Evolutionary conservation across 78 protist genomes (phyloP).

Genomic region (Bigelowiella natans): DNA sequence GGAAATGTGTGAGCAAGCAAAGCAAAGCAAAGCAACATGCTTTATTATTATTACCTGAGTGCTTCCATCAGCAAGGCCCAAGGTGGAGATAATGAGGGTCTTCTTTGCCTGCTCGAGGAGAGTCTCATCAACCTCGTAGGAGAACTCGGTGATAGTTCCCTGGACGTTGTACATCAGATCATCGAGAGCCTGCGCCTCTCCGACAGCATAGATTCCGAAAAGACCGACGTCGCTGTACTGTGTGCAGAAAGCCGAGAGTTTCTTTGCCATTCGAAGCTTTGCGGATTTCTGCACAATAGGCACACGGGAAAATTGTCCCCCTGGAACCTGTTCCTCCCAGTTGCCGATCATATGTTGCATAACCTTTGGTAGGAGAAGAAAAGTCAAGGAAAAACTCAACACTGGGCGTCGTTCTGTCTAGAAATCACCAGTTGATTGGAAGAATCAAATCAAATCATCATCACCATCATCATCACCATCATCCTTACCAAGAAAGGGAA

Average conservation of each 20-base stretch:
- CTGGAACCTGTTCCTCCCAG: constrained; percentile 56
- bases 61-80: not conserved
- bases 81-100: not conserved
- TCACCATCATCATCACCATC: too few relatives aligned
- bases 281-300: not conserved
- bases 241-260: constrained; percentile 63
- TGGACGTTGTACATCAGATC: constrained; percentile 23
- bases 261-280: constrained; percentile 34
- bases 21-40: not conserved
- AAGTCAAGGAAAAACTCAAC: too few relatives aligned
- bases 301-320: constrained; percentile 38
- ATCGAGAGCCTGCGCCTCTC: constrained; percentile 28
- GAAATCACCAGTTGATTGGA: too few relatives aligned
- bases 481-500: constrained; percentile 22
- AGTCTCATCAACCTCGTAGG: not conserved
- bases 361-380: too few relatives aligned
- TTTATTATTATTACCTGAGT: not conserved
- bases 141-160: not conserved
- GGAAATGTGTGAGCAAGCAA: not conserved
- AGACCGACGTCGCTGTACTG: constrained; percentile 86
- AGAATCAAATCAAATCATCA: too few relatives aligned
- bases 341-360: constrained; percentile 61
- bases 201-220: constrained; percentile 70
- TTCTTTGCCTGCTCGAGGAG: not conserved
- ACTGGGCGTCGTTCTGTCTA: too few relatives aligned